Conservation (phyloP, 176 grass and related monocot genomes). For the Rhynchospora breviuscula region DNA sequence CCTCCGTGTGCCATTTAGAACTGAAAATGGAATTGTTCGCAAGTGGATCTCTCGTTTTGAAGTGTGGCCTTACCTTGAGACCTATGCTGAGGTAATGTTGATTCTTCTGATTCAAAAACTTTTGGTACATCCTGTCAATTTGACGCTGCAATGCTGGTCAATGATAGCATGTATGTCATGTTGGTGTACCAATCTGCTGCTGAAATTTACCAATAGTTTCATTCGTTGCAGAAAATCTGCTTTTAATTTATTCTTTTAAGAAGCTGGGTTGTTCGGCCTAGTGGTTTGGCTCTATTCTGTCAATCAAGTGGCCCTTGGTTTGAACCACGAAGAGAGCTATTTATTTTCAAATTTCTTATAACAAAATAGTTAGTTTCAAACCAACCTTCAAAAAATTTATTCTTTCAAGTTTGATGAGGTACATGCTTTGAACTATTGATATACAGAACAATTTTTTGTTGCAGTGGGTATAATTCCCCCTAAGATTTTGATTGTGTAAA, state of each 20-base stretch:
- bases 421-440: not conserved
- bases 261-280: no score
- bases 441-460: not conserved
- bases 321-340: no score
- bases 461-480: not conserved
- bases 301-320: no score
- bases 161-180: not conserved
- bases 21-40: constrained; percentile 81
- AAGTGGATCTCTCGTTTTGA: constrained; percentile 99
- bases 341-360: no score
- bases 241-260: not conserved
- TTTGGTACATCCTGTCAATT: not conserved
- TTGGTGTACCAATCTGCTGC: not conserved
- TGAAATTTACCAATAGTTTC: not conserved
- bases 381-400: no score
- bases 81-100: constrained; percentile 74
- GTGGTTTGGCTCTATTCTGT: no score
- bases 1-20: constrained; percentile 94
- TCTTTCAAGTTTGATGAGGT: not conserved
- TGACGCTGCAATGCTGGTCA: not conserved
- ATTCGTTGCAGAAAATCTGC: not conserved
- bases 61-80: constrained; percentile 99
- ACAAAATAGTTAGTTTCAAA: no score
- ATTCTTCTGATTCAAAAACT: not conserved
- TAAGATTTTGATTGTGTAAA: not conserved